A percentile compares a stretch with the other conserved stretches of the same genome.
Conservation (phyloP, 2,329 filamentous ascomycete genomes). For the Colletotrichum eleusines region DNA sequence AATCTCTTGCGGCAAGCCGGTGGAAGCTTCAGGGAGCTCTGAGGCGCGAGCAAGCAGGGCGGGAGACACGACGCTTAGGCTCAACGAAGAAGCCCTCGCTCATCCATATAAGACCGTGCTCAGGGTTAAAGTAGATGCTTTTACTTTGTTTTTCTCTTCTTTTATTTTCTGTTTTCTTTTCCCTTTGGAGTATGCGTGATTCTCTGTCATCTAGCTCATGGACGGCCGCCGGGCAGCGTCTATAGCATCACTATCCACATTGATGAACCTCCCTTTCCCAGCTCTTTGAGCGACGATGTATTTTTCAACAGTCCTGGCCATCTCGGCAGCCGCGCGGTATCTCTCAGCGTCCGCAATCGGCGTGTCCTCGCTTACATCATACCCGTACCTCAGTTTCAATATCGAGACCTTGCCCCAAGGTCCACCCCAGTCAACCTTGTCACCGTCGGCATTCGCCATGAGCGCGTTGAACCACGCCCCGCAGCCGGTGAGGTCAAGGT, state of each 20-base stretch:
- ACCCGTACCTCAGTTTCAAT: conserved; percentile 61
- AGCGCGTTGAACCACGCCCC: conserved; percentile 66
- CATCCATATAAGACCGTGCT: not conserved
- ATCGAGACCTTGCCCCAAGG: conserved; percentile 65
- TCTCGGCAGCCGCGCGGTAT: conserved; percentile 52
- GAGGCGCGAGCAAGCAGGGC: conserved; percentile 25
- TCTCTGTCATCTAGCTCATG: conserved; percentile 8
- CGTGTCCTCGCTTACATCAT: conserved; percentile 52
- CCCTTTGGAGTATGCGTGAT: not conserved
- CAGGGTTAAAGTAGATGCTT: no score
- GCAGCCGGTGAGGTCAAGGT: conserved; percentile 72
- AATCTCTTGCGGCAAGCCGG: conserved; percentile 23
- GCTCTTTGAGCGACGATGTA: conserved; percentile 60
- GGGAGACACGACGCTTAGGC: not conserved
- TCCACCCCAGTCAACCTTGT: conserved; percentile 65
- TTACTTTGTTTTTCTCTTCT: not conserved
- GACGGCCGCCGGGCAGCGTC: not conserved
- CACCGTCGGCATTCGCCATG: conserved; percentile 55
- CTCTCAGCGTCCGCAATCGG: conserved; percentile 49
- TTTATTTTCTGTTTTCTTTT: not conserved
- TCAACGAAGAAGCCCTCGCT: not conserved
- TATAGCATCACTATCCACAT: conserved; percentile 58
- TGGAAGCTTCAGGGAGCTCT: conserved; percentile 32
- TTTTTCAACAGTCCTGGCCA: conserved; percentile 59
- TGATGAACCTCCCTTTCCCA: conserved; percentile 62